Evolutionary conservation across 371 early-diverging fungal species (phyloP), one percentile per base, ranked within the genome.

Genomic region (Entomophthora muscae): DNA sequence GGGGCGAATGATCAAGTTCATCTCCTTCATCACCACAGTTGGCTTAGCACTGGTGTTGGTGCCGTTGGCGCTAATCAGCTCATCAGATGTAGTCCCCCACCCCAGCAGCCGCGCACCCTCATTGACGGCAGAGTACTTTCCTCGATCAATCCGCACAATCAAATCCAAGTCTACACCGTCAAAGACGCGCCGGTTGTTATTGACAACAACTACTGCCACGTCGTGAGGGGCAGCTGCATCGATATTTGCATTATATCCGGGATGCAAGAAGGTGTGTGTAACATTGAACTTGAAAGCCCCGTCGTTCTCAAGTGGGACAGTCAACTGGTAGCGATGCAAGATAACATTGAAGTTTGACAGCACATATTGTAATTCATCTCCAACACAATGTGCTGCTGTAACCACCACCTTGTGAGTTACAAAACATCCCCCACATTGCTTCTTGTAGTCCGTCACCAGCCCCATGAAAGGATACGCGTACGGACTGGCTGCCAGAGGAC

Each of bases 331-430:
- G n/a, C 56, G 56, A 55, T 55, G 56, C 28, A 55, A 26, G 24
- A 55, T 55, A 55, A 55, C 56, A 13, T 55, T 55, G 28, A 55
- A 55, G 28, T 26, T 55, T 17, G 7, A 12, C n/a, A 55, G 7
- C 12, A 24, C n/a, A 26, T 55, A 55, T 13, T 26, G 7, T 24
- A 17, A 12, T 7, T 55, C 56, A 13, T 55, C n/a, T 24, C 30
- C 30, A 3, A 58, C n/a, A n/a, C 58, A 58, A 28, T 58, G 58
- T 3, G 58, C 58, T 21, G 58, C 58, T 5, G 58, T 58, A 21
- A 58, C 24, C 17, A 58, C 29, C 30, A 58, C 22, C 13, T 58
- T 30, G 12, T 28, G 58, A 17, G 21, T 28, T 32, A 58, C 30
- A 58, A 58, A 26, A 28, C 28, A 17, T 26, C 58, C 58, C 13